Evolutionary conservation across 2,329 filamentous ascomycete genomes (phyloP).

Genomic region (Mycosphaerella arachidis): DNA sequence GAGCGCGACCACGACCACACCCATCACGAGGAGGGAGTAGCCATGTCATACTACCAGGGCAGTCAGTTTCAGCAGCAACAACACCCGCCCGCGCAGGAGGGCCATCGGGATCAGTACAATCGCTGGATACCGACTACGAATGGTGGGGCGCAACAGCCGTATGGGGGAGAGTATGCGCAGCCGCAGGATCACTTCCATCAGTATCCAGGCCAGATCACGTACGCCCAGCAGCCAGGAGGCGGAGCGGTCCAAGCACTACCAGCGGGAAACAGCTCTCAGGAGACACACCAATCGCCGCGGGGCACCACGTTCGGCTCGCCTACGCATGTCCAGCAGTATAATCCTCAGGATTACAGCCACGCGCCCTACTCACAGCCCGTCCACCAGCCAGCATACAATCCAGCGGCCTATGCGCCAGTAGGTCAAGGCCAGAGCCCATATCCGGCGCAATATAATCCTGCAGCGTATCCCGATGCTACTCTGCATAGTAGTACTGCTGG

Average conservation of each 20-base stretch:
- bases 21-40: not conserved
- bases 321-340: slow-evolving; percentile 55
- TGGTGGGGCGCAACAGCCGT: slow-evolving; percentile 21
- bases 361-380: slow-evolving; percentile 35
- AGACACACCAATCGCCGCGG: slow-evolving; percentile 19
- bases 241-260: slow-evolving; percentile 27
- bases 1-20: not conserved
- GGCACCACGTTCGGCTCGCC: slow-evolving; percentile 38
- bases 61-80: slow-evolving; percentile 39
- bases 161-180: slow-evolving; percentile 14
- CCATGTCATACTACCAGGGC: slow-evolving; percentile 56
- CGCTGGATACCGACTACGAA: slow-evolving; percentile 23
- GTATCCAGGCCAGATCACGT: slow-evolving; percentile 26
- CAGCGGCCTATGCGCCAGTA: slow-evolving; percentile 41
- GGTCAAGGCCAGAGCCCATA: slow-evolving; percentile 18
- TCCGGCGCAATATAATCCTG: slow-evolving; percentile 21
- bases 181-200: slow-evolving; percentile 6
- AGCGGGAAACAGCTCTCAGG: slow-evolving; percentile 19
- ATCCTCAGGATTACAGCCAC: slow-evolving; percentile 59
- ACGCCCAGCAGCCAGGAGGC: slow-evolving; percentile 22
- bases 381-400: slow-evolving; percentile 41
- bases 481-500: slow-evolving; percentile 23
- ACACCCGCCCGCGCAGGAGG: slow-evolving; percentile 11
- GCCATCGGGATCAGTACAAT: slow-evolving; percentile 24
- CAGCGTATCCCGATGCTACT: slow-evolving; percentile 23